These are phyloP conservation scores for Penicillium argentinense DNA, from an alignment of 495 filamentous ascomycete genomes.

Conservation along the genomic window DNA sequence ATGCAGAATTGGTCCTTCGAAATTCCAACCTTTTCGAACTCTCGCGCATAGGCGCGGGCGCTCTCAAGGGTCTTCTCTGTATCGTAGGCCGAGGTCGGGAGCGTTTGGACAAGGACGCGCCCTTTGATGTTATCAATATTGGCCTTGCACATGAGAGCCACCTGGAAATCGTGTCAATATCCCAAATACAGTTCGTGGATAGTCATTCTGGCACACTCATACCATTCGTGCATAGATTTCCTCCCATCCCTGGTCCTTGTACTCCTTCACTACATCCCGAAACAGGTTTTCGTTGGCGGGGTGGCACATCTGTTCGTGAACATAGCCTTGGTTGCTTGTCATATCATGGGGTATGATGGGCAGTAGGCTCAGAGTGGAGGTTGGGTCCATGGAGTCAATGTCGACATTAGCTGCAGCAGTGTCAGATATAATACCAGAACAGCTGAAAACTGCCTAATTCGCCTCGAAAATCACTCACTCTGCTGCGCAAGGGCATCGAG, in stretches of 20 bases:
- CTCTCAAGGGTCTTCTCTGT: constrained; percentile 32
- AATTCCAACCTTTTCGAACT: constrained; percentile 39
- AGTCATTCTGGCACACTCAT: constrained; percentile 1
- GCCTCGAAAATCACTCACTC: constrained; percentile 4
- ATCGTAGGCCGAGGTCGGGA: constrained; percentile 38
- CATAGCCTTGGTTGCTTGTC: constrained; percentile 46
- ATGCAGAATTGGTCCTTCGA: constrained; percentile 52
- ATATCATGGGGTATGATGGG: constrained; percentile 37
- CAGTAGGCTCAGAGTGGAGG: constrained; percentile 32
- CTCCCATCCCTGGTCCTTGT: constrained; percentile 40
- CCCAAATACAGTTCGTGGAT: not conserved
- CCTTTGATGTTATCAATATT: constrained; percentile 41
- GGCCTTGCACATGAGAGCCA: constrained; percentile 38
- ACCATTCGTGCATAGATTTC: constrained; percentile 42
- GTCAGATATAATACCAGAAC: not conserved
- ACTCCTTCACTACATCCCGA: constrained; percentile 29
- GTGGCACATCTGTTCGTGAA: constrained; percentile 36
- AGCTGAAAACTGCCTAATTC: not conserved
- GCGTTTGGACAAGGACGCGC: constrained; percentile 39
- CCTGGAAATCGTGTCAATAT: constrained; percentile 8
- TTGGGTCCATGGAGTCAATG: constrained; percentile 44
- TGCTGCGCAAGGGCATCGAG: constrained; percentile 17
- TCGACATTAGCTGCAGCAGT: constrained; percentile 37
- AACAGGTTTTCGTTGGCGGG: constrained; percentile 37
- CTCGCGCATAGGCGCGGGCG: constrained; percentile 38